phyloP scores from a whole-genome alignment of 768 basidiomycete species.

The Rhizopogon sp. region DNA sequence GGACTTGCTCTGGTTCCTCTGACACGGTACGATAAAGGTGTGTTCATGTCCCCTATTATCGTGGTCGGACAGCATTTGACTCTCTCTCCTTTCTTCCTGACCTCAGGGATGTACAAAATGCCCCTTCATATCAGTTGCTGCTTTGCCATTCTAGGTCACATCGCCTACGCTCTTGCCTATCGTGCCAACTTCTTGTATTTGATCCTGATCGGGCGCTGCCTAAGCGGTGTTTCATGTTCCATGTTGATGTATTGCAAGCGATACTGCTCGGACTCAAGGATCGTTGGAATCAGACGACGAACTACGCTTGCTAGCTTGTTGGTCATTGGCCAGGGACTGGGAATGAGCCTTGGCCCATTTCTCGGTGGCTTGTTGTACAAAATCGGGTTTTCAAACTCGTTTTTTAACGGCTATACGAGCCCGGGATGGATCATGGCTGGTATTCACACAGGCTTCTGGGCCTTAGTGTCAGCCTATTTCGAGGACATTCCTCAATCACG shows the following conservation, averaged over 20 bases:
- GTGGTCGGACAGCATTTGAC: neutral
- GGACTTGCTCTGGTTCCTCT: constrained; percentile 55
- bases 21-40: constrained; percentile 52
- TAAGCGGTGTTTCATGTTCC: constrained; percentile 55
- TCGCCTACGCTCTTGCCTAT: constrained; percentile 61
- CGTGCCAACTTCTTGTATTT: constrained; percentile 55
- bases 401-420: constrained; percentile 68
- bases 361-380: constrained; percentile 58
- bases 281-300: constrained; percentile 58
- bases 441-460: constrained; percentile 51
- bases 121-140: constrained; percentile 54
- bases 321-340: constrained; percentile 57
- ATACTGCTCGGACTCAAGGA: constrained; percentile 62
- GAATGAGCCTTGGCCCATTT: constrained; percentile 62
- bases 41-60: neutral
- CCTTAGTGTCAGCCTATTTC: constrained; percentile 29
- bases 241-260: constrained; percentile 66
- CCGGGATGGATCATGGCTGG: constrained; percentile 63
- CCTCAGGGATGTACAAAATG: constrained; percentile 46
- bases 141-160: constrained; percentile 47
- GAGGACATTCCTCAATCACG: constrained; percentile 31
- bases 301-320: constrained; percentile 60
- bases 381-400: constrained; percentile 46
- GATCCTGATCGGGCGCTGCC: constrained; percentile 66
- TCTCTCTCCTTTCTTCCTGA: neutral